Evolutionary conservation across 2,329 filamentous ascomycete genomes (phyloP), one percentile per base, ranked within the genome.

Genomic region (Didymella exigua): DNA sequence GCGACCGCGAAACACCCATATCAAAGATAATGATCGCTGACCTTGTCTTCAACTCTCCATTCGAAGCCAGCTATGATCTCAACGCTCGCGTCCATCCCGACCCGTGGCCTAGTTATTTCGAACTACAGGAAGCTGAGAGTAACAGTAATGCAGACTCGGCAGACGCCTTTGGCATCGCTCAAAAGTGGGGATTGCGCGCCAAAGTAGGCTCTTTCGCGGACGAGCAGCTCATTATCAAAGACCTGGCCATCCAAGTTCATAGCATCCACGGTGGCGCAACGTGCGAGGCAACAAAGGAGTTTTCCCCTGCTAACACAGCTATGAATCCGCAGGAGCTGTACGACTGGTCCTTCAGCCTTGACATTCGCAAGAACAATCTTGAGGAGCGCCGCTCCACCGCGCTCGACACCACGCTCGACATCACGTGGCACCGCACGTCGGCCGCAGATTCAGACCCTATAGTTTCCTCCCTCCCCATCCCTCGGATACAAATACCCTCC

Each of bases 21-120:
- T 86, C 87, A 31, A 93, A 96, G 73, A 85, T 83, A 2, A 77
- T 89, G 19, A 81, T 85, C 1, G 82, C 89, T 33, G 86, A 88
- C 48, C 74, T 98, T 5, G 84, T 86, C 31, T 83, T 97, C 50
- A 86, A 91, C 49, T 88, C 86, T 44, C 91, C 93, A 0, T 98
- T 99, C 66, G 92, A 96, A 76, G 90, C 92, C 14, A 95, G 90
- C 67, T 97, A 96, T 73, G 91, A 96, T 59, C 86, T 98, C 58
- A 82, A 88, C 11, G 92, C 95, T 10, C 84, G 89, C 9, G 80
- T 96, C 3, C 89, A 97, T 72, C 75, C 83, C 0, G 87, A 89
- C 43, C 81, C 86, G 2, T 99, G 95, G 93, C 93, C 95, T 1
- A 92, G 88, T 71, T 87, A 96, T 65, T 99, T 98, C 74, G 82